Conservation (phyloP, 495 filamentous ascomycete genomes). For the Viridothelium virens region DNA sequence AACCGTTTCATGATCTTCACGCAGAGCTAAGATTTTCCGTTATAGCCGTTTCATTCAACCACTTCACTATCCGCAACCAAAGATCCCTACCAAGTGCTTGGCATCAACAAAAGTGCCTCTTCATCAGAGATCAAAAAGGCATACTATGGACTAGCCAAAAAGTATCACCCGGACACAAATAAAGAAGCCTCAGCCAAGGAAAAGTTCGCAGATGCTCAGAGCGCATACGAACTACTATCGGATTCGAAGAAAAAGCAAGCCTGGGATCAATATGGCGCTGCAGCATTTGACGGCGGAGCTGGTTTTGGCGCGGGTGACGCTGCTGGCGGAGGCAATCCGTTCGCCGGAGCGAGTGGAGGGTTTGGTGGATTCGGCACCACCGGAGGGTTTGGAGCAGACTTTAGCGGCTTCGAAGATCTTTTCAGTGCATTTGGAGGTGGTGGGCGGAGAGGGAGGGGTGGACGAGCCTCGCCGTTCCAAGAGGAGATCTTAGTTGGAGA, state of each 20-base stretch:
- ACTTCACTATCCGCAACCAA: conserved; percentile 52
- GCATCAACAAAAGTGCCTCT: conserved; percentile 74
- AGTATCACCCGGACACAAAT: conserved; percentile 96
- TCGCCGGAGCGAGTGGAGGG: conserved; percentile 46
- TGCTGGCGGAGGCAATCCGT: conserved; percentile 53
- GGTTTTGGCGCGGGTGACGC: conserved; percentile 52
- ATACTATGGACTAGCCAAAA: conserved; percentile 97
- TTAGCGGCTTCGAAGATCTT: conserved; percentile 83
- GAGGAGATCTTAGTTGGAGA: conserved; percentile 77
- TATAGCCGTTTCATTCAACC: conserved; percentile 73
- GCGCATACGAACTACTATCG: conserved; percentile 84
- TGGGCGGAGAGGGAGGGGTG: conserved; percentile 46
- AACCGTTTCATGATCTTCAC: not conserved
- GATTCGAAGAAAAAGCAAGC: conserved; percentile 86
- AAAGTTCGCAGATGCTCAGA: conserved; percentile 83
- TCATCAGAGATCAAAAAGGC: conserved; percentile 91
- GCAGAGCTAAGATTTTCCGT: not conserved
- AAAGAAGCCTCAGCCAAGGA: conserved; percentile 89
- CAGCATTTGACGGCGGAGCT: conserved; percentile 73
- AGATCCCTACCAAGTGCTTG: conserved; percentile 80
- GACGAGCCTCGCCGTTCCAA: conserved; percentile 56
- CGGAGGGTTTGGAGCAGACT: conserved; percentile 61
- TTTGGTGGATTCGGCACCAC: conserved; percentile 50
- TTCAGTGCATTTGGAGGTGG: conserved; percentile 79
- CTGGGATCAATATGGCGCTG: conserved; percentile 82